Percentiles rank a stretch among this genome's conserved stretches.
phyloP scores from a whole-genome alignment of 768 basidiomycete species.

The Boletus vinaceobasis region DNA sequence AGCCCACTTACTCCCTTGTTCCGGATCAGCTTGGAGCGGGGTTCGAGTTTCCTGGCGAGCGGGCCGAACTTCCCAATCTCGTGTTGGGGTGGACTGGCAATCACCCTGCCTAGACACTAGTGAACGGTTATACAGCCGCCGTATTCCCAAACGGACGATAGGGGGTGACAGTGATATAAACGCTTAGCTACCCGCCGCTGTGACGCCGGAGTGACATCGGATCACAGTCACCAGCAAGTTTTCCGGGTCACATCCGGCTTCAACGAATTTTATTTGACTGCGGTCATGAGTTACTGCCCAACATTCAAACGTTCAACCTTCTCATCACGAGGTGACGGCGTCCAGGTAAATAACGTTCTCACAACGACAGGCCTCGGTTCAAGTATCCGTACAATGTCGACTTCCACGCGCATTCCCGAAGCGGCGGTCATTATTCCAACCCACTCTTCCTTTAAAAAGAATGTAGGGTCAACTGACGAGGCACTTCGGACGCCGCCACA shows the following conservation, averaged over 20 bases:
- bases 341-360: background rate
- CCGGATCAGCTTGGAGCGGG: conserved; percentile 6
- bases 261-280: background rate
- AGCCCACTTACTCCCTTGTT: background rate
- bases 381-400: background rate
- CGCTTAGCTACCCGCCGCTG: background rate
- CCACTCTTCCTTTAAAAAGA: background rate
- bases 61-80: conserved; percentile 11
- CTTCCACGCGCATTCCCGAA: conserved; percentile 8
- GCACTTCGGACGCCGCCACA: conserved; percentile 1
- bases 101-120: conserved; percentile 4
- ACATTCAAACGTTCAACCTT: conserved; percentile 1
- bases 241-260: background rate
- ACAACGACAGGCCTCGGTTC: background rate
- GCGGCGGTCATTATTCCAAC: conserved; percentile 11
- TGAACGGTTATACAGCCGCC: background rate
- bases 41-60: background rate
- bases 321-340: background rate
- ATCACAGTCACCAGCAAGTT: background rate
- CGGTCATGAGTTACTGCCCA: conserved; percentile 1
- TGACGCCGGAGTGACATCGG: background rate
- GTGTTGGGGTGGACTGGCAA: conserved; percentile 4
- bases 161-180: conserved; percentile 1
- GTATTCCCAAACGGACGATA: conserved; percentile 7
- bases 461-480: background rate